Evolutionary conservation across 2,329 filamentous ascomycete species (phyloP).

Genomic region (Neospermospora avenae): DNA sequence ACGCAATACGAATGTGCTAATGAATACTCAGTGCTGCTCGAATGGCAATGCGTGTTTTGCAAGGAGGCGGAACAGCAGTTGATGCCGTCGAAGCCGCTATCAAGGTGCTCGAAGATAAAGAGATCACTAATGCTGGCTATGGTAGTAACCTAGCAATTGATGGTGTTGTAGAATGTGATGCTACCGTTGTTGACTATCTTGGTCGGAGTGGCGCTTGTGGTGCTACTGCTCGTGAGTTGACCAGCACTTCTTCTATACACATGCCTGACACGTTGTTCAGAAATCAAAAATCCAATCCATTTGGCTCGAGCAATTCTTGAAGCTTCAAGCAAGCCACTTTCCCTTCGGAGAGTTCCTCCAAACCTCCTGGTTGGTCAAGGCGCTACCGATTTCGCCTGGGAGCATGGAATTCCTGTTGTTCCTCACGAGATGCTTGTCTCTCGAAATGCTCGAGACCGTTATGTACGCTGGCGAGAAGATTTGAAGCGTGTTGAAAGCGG

Average conservation of each 20-base stretch:
- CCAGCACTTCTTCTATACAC: background rate
- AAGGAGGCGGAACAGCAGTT: constrained; percentile 72
- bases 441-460: constrained; percentile 73
- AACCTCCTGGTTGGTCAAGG: constrained; percentile 87
- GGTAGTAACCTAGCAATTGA: constrained; percentile 93
- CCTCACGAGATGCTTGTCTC: constrained; percentile 78
- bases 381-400: constrained; percentile 79
- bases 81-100: constrained; percentile 91
- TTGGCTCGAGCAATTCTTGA: constrained; percentile 82
- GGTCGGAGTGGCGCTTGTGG: constrained; percentile 92
- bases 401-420: constrained; percentile 71
- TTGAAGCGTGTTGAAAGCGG: constrained; percentile 58
- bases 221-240: constrained; percentile 77
- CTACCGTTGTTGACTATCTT: constrained; percentile 84
- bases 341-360: constrained; percentile 83
- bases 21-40: constrained; percentile 64
- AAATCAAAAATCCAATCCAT: constrained; percentile 88
- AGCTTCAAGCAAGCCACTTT: constrained; percentile 70
- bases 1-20: constrained; percentile 7
- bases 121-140: constrained; percentile 95
- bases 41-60: constrained; percentile 77
- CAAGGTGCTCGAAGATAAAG: constrained; percentile 82
- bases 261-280: constrained; percentile 42
- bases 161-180: constrained; percentile 90
- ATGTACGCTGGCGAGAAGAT: constrained; percentile 73